These are phyloP conservation scores for Cicer arietinum DNA, from an alignment of 306 rosid genomes.

Conservation along the genomic window DNA sequence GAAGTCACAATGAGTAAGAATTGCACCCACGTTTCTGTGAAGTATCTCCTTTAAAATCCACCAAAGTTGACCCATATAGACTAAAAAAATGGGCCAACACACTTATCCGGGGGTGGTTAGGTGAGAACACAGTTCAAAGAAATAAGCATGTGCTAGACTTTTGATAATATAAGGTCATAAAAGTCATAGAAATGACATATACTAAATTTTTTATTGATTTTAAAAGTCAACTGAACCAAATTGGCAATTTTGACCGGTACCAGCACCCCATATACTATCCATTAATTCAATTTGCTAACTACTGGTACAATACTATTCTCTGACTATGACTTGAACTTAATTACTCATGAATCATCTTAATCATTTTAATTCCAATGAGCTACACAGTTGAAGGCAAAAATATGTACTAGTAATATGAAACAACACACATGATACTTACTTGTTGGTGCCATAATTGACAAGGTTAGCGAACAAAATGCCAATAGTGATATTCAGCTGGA, in stretches of 20 bases:
- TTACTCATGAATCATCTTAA: neutral
- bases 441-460: slow-evolving; percentile 78
- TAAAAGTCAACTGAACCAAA: neutral
- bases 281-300: slow-evolving; percentile 19
- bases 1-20: neutral
- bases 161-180: neutral
- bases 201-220: neutral
- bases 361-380: neutral
- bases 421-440: slow-evolving; percentile 55
- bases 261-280: neutral
- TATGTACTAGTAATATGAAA: neutral
- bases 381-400: neutral
- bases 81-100: neutral
- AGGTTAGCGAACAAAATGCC: slow-evolving; percentile 91
- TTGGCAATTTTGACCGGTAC: slow-evolving; percentile 41
- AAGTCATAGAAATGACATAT: slow-evolving; percentile 26
- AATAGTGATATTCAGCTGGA: slow-evolving; percentile 82
- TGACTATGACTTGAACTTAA: neutral
- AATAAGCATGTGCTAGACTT: slow-evolving; percentile 31
- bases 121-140: neutral
- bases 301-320: neutral
- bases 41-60: neutral
- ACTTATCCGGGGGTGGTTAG: slow-evolving; percentile 9
- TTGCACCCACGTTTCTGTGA: slow-evolving; percentile 10
- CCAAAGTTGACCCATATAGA: neutral